These are phyloP conservation scores for Blastosporella zonata DNA, from an alignment of 1,284 basidiomycete genomes.

Conservation along the genomic window DNA sequence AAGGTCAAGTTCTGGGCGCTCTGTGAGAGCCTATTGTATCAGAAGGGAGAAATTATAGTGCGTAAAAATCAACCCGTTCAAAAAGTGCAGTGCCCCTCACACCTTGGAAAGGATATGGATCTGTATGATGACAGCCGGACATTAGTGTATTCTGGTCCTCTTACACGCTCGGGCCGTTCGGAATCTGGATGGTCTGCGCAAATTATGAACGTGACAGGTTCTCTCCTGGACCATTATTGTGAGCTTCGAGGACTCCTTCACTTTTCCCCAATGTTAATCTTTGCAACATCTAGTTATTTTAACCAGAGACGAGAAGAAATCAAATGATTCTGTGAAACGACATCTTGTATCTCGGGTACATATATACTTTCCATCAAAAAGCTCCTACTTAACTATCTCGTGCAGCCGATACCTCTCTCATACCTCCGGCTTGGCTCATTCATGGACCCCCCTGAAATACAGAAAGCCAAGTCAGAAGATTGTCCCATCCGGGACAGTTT, in stretches of 20 bases:
- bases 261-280: not conserved
- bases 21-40: slow-evolving; percentile 69
- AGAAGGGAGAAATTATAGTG: slow-evolving; percentile 78
- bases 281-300: slow-evolving; percentile 48
- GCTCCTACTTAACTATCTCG: slow-evolving; percentile 4
- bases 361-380: slow-evolving; percentile 18
- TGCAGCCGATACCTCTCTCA: slow-evolving; percentile 71
- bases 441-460: slow-evolving; percentile 50
- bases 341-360: slow-evolving; percentile 61
- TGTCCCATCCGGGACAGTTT: slow-evolving; percentile 55
- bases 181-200: slow-evolving; percentile 64
- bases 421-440: slow-evolving; percentile 72
- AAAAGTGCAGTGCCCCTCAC: slow-evolving; percentile 1
- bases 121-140: slow-evolving; percentile 71
- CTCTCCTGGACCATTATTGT: slow-evolving; percentile 77
- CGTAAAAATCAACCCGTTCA: slow-evolving; percentile 19
- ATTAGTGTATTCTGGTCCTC: slow-evolving; percentile 59
- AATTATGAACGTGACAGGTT: slow-evolving; percentile 58
- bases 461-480: slow-evolving; percentile 60
- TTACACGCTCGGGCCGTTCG: slow-evolving; percentile 50
- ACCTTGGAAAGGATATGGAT: slow-evolving; percentile 66
- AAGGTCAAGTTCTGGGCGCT: slow-evolving; percentile 82
- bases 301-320: slow-evolving; percentile 54
- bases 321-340: slow-evolving; percentile 46
- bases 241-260: slow-evolving; percentile 21